phyloP scores from a whole-genome alignment of 208 protist species.

The Trypanosoma melophagium region DNA sequence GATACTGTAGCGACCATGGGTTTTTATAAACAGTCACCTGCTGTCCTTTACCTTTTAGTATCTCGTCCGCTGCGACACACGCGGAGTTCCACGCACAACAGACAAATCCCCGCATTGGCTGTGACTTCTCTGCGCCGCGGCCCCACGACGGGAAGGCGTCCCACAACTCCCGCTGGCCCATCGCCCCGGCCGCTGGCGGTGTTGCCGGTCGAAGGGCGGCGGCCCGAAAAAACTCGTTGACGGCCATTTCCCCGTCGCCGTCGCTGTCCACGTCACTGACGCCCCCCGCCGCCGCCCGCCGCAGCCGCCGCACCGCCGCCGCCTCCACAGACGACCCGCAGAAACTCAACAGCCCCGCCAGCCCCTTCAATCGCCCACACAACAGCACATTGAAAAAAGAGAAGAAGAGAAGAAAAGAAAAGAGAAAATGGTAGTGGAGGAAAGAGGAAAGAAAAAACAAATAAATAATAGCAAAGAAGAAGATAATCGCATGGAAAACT shows the following conservation, averaged over 20 bases:
- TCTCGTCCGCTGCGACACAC: neutral
- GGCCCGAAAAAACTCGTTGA: neutral
- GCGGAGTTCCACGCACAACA: constrained; percentile 21
- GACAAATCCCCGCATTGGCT: constrained; percentile 7
- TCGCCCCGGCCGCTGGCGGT: neutral
- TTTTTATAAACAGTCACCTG: constrained; percentile 5
- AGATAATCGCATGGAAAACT: neutral
- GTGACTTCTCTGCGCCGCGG: neutral
- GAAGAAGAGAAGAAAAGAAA: constrained; percentile 3
- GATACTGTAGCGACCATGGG: constrained; percentile 11
- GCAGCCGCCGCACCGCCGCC: neutral
- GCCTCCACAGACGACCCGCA: neutral
- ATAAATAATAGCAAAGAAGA: neutral
- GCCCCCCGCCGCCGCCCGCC: neutral
- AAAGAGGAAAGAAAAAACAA: constrained; percentile 5
- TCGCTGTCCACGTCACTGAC: neutral
- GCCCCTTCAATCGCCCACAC: neutral
- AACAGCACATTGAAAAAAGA: neutral
- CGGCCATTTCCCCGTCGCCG: neutral
- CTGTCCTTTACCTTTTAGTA: too few species aligned
- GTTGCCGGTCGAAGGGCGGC: too few species aligned
- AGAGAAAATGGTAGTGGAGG: neutral
- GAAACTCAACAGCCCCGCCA: constrained; percentile 4
- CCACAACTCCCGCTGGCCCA: constrained; percentile 12
- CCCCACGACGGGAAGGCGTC: constrained; percentile 9